Evolutionary conservation across 768 basidiomycete genomes (phyloP).

Genomic region (Serpula lacrymans): DNA sequence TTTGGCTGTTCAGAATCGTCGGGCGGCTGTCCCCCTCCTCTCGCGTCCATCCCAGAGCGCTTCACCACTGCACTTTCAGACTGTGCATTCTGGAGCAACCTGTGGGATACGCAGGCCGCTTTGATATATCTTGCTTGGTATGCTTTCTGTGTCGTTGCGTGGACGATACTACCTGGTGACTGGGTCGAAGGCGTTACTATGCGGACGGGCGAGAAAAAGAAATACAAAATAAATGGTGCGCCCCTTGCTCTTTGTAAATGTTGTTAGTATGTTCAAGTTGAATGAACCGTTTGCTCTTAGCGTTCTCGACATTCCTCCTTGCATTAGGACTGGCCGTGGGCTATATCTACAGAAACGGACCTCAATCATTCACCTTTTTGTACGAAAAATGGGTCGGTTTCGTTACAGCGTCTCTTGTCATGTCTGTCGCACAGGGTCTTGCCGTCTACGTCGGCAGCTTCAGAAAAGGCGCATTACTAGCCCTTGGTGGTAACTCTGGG

Average conservation of each 20-base stretch:
- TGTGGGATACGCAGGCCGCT: constrained; percentile 83
- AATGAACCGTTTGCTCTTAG: constrained; percentile 34
- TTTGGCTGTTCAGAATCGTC: constrained; percentile 72
- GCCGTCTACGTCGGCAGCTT: constrained; percentile 73
- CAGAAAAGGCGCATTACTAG: constrained; percentile 66
- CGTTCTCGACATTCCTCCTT: constrained; percentile 83
- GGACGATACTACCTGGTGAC: constrained; percentile 76
- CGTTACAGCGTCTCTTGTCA: constrained; percentile 74
- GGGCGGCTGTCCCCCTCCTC: constrained; percentile 65
- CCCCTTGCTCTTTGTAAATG: constrained; percentile 2
- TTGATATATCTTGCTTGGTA: constrained; percentile 88
- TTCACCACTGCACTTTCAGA: constrained; percentile 46
- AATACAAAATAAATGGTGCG: constrained; percentile 95
- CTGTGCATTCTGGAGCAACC: constrained; percentile 59
- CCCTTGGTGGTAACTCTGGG: constrained; percentile 89
- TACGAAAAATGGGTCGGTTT: constrained; percentile 93
- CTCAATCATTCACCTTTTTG: constrained; percentile 79
- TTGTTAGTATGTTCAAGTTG: not conserved
- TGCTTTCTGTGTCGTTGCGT: constrained; percentile 76
- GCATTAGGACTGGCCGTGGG: constrained; percentile 72
- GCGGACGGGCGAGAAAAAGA: constrained; percentile 71
- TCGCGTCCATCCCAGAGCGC: constrained; percentile 36
- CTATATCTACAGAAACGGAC: constrained; percentile 69
- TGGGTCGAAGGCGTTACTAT: constrained; percentile 66
- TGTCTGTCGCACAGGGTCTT: constrained; percentile 72